Evolutionary conservation across 1,284 basidiomycete genomes (phyloP), one percentile per base, ranked within the genome.

Genomic region (Laetiporus sulphureus): DNA sequence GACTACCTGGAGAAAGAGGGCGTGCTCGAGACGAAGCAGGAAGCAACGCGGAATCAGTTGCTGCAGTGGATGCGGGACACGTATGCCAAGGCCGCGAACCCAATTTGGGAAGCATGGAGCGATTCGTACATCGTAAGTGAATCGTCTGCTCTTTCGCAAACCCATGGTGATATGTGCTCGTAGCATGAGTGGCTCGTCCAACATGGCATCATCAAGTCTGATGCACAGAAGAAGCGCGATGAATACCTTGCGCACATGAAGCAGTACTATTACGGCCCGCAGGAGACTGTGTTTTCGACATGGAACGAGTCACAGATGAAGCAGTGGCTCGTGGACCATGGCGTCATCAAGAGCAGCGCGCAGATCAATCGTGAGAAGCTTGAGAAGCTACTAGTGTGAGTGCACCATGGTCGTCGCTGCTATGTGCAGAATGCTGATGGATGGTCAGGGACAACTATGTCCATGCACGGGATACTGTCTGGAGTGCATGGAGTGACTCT

Each of bases 101-200:
- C 86, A 1, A 62, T 84, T 35, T 97, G 88, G 75, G 69, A 87
- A 25, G 77, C 81, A 4, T 97, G 92, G 92, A 83, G 81, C 34
- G 83, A 87, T 57, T 84, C 79, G 2, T 88, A 89, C 59, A 76
- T 93, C 39, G 89, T 91, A 55, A 54, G 79, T 50, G 10, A 8
- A 8, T 2, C 54, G 19, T 40, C 36, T 30, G 3, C 7, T 37
- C 35, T 36, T 15, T 37, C 23, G 15, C 16, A 12, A 7, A 8
- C 16, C 23, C 24, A 27, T 44, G 29, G 31, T 25, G 35, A 44
- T 36, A 36, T 33, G 15, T 19, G 30, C 33, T 31, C 44, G 2
- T 47, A 88, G 83, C 75, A 77, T 40, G 67, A 86, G 49, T 97
- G 93, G 92, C 82, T 96, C 36, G 67, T 87, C 4, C 64, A 73